Evolutionary conservation across 148 eudicot genomes (phyloP).

Genomic region (Fallopia convolvulus): DNA sequence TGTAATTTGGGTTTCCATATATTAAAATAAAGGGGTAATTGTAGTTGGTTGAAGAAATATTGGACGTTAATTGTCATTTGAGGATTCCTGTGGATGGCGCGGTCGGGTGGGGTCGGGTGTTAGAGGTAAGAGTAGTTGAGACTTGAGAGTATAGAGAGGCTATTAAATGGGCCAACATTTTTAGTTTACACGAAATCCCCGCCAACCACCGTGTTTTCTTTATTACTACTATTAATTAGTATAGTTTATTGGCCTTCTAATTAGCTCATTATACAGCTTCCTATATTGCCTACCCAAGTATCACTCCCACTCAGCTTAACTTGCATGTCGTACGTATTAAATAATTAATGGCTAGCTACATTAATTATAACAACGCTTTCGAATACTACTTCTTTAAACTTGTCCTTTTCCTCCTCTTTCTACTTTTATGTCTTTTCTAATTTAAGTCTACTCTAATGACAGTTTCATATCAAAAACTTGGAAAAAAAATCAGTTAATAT

Average conservation of each 20-base stretch:
- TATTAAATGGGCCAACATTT: constrained; percentile 1
- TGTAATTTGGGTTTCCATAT: no score
- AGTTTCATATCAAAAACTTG: no score
- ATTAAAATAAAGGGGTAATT: no score
- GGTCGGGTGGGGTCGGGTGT: not conserved
- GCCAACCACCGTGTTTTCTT: not conserved
- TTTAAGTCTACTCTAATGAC: no score
- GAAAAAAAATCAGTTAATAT: no score
- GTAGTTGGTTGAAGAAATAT: no score
- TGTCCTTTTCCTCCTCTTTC: not conserved
- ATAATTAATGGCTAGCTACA: not conserved
- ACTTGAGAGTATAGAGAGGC: not conserved
- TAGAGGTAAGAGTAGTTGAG: not conserved
- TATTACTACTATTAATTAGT: not conserved
- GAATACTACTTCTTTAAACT: not conserved
- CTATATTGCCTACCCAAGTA: not conserved
- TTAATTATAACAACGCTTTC: not conserved
- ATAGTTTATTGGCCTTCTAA: not conserved
- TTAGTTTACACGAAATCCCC: not conserved
- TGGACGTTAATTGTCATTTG: not conserved
- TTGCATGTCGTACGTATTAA: not conserved
- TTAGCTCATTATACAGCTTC: not conserved
- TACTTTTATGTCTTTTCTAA: no score
- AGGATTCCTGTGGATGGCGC: not conserved
- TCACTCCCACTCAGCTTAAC: not conserved